These are phyloP conservation scores for Haematococcus sp. DNA, from an alignment of 139 green algal species.

Conservation along the genomic window DNA sequence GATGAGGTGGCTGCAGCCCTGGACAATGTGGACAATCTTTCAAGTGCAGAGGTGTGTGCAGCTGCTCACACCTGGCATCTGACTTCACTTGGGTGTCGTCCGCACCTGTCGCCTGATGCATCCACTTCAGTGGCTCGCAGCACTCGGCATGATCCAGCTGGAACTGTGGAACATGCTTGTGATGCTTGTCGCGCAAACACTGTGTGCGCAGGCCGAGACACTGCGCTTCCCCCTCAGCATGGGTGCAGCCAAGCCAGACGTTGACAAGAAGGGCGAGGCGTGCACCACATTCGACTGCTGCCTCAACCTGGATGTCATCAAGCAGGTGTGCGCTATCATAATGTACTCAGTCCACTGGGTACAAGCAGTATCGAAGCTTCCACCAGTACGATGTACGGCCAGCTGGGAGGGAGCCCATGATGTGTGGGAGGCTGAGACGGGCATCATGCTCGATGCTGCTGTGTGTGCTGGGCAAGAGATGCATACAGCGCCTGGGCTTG, in stretches of 20 bases:
- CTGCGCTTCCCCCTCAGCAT: slow-evolving; percentile 69
- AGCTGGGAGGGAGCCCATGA: too few species aligned
- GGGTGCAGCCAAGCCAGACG: slow-evolving; percentile 36
- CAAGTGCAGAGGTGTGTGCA: background rate
- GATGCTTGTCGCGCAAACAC: too few species aligned
- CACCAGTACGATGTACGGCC: too few species aligned
- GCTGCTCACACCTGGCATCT: too few species aligned
- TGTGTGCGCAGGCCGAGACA: slow-evolving; percentile 33
- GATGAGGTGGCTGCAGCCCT: slow-evolving; percentile 22
- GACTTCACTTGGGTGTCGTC: too few species aligned
- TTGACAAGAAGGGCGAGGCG: slow-evolving; percentile 54
- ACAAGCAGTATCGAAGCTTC: background rate
- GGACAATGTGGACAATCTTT: slow-evolving; percentile 12
- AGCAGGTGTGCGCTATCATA: slow-evolving; percentile 15
- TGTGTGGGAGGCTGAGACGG: too few species aligned
- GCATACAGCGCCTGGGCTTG: too few species aligned
- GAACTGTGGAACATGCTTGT: too few species aligned
- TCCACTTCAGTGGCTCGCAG: too few species aligned
- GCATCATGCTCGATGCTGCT: background rate
- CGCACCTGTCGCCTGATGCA: too few species aligned
- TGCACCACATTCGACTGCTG: slow-evolving; percentile 69
- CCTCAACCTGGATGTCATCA: slow-evolving; percentile 60
- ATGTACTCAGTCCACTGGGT: background rate
- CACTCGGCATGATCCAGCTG: too few species aligned
- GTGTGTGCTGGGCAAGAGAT: too few species aligned